Base-by-base conservation (phyloP, 176 grass and related monocot genomes). In the Oryza punctata region DNA sequence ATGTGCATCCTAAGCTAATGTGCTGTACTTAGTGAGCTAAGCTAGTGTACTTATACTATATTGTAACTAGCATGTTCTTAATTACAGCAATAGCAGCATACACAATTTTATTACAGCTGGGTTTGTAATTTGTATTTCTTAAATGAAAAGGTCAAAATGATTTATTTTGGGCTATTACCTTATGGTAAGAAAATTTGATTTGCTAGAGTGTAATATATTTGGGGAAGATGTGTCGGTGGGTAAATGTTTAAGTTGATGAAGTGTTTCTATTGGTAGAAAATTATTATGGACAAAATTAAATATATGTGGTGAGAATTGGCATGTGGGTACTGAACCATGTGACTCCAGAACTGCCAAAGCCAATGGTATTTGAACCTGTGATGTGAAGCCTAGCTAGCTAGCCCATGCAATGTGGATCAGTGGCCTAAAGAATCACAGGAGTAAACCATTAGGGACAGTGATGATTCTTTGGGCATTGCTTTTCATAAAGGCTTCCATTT, bases 291-390 rank as follows among this genome's bases (percentile, higher is more conserved):
- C 52, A 57, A n/a, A 49, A 16, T 12, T 47, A 15, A 49, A 27
- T 54, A 26, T 27, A 45, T 75, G 40, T 21, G 65, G 25, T 65
- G 67, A 76, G 78, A 76, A 67, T 60, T 82, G 21, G 33, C 73
- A 82, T 90, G 78, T 86, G 83, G n/a, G 72, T 80, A 44, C 61
- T 84, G 14, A 59, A 72, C 69, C 78, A 66, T 78, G 83, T 78
- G 83, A 77, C 57, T 24, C 57, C 21, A 61, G 21, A 57, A 57
- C 52, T 28, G 72, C 65, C 77, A 59, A 85, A 77, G 78, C 72
- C 57, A 60, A 26, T 72, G 67, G 67, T 67, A 67, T 66, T 57
- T 61, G 78, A 90, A 86, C 83, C 83, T 86, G 73, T 78, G 72
- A 47, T 86, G 73, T 78, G 72, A 47, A 59, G 81, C 78, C 72